These are phyloP conservation scores for Cucurbita maxima DNA, from an alignment of 306 rosid species.

Conservation along the genomic window DNA sequence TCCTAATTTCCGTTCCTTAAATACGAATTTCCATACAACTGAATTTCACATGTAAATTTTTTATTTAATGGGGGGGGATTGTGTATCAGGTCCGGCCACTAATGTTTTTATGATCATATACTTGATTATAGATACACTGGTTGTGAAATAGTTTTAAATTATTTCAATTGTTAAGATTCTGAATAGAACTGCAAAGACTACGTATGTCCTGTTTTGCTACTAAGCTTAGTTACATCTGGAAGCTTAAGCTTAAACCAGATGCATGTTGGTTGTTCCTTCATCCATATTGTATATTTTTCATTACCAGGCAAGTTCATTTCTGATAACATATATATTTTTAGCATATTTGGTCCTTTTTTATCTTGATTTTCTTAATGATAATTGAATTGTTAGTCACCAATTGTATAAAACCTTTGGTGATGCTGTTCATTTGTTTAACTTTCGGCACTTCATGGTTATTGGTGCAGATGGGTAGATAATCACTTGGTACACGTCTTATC, in stretches of 20 bases:
- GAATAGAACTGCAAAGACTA: background rate
- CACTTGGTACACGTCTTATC: conserved; percentile 85
- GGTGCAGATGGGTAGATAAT: conserved; percentile 81
- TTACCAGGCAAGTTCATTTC: background rate
- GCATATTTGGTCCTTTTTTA: too few species aligned
- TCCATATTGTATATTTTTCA: background rate
- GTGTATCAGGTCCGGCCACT: background rate
- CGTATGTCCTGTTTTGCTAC: background rate
- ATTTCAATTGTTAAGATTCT: background rate
- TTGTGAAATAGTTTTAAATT: background rate
- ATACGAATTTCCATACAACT: background rate
- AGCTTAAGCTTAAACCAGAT: background rate
- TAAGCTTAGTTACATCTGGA: background rate
- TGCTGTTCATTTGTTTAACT: conserved; percentile 9
- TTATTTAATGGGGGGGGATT: background rate
- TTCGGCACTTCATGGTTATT: conserved; percentile 1
- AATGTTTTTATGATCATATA: background rate
- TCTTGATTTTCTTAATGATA: background rate
- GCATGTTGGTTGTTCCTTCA: background rate
- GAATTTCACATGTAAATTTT: background rate
- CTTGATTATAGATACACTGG: background rate
- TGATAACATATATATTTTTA: background rate
- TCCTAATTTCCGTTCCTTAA: background rate
- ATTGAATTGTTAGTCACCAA: background rate
- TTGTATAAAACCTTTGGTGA: background rate